phyloP scores from a whole-genome alignment of 148 eudicot species.

The Spergularia bocconei region DNA sequence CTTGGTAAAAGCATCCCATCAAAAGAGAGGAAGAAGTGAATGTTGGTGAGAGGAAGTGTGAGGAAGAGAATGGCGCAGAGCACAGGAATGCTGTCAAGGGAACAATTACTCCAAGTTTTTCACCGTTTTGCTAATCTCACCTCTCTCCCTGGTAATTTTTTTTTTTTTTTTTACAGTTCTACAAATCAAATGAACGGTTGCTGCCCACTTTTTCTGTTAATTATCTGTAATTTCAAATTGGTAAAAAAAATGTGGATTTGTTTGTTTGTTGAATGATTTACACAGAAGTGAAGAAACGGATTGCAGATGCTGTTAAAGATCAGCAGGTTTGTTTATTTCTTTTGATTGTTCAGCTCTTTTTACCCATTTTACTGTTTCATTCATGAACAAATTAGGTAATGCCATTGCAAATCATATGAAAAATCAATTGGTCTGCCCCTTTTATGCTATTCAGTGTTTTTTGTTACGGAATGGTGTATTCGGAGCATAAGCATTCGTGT shows the following conservation, averaged over 20 bases:
- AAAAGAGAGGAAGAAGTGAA: background rate
- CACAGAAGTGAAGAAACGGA: slow-evolving; percentile 24
- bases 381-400: too few species aligned
- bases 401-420: too few species aligned
- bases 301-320: slow-evolving; percentile 18
- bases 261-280: background rate
- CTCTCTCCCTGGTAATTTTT: slow-evolving; percentile 58
- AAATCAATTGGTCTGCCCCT: too few species aligned
- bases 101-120: slow-evolving; percentile 64
- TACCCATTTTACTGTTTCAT: background rate
- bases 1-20: too few species aligned
- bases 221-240: background rate
- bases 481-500: too few species aligned
- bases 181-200: background rate
- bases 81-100: slow-evolving; percentile 67
- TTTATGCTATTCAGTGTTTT: too few species aligned
- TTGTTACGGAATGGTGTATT: too few species aligned
- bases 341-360: background rate
- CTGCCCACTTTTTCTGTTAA: background rate
- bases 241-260: background rate
- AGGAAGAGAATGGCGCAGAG: slow-evolving; percentile 33
- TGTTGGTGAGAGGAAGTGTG: background rate
- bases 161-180: too few species aligned
- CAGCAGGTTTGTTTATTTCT: slow-evolving; percentile 17
- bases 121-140: slow-evolving; percentile 64